Base-by-base conservation (phyloP, 2,329 filamentous ascomycete species). In the Aspergillus tamarii region DNA sequence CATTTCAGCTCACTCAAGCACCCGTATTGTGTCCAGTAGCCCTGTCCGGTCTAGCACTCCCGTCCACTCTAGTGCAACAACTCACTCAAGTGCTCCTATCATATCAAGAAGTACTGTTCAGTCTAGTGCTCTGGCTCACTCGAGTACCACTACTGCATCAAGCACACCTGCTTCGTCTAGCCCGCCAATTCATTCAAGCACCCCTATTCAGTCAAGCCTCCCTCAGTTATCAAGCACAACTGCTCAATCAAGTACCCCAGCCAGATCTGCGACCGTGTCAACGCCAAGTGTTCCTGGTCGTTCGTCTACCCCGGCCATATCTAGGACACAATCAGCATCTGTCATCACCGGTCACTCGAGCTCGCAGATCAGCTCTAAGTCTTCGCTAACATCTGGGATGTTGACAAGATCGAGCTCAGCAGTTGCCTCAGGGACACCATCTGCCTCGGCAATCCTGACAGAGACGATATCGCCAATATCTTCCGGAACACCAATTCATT, bases 1-100 rank as follows among this genome's bases (percentile, higher is more conserved):
- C 43, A 69, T 59, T 21, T 53, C 57, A 8, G 36, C 57, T 41
- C 30, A 64, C 8, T 66, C 67, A 5, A 70, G 64, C 57, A 66
- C 59, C 23, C 57, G 57, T 2, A 36, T 34, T 41, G 39, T 59
- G 11, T 32, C 57, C 6, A 62, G 32, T 19, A 41, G 7, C 16
- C 16, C 16, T 41, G 16, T 41, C 8, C 39, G 14, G 41, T 23
- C 60, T 9, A 57, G 53, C 57, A 56, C 36, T 19, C 64, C 63
- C 8, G 26, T 62, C 10, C 59, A 65, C 21, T 65, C 64, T 2
- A 65, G 60, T 21, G 12, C 50, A 16, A 39, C 46, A 8, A 59
- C 43, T 39, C 19, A 46, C 54, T 23, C 56, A 4, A 58, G 30
- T 28, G 50, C 39, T 46, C 52, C 53, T 26, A 32, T 48, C 4